These are phyloP conservation scores for Plenodomus biglobosus DNA, from an alignment of 2,329 filamentous ascomycete genomes.

Conservation along the genomic window DNA sequence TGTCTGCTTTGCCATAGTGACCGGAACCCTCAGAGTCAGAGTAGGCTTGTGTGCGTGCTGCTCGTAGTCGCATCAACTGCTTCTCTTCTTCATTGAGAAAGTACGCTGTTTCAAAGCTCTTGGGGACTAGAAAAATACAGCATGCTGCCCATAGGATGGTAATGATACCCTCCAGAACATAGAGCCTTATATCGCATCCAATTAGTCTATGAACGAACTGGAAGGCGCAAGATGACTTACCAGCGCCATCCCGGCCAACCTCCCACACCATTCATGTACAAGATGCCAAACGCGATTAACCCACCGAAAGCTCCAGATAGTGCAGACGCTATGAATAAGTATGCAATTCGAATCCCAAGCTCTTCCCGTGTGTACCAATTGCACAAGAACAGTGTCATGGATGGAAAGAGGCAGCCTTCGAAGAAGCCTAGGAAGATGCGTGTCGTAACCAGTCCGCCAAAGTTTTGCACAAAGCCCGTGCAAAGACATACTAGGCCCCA, in stretches of 20 bases:
- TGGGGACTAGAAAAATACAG: conserved; percentile 37
- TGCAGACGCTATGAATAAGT: conserved; percentile 33
- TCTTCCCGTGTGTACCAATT: conserved; percentile 39
- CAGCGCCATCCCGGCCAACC: conserved; percentile 33
- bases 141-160: conserved; percentile 32
- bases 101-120: conserved; percentile 37
- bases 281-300: conserved; percentile 31
- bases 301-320: conserved; percentile 34
- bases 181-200: conserved; percentile 33
- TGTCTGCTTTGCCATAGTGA: conserved; percentile 33
- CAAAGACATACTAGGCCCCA: conserved; percentile 50
- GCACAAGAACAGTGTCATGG: conserved; percentile 34
- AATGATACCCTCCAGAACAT: conserved; percentile 37
- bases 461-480: conserved; percentile 25
- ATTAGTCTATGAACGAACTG: too few relatives aligned
- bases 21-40: conserved; percentile 32
- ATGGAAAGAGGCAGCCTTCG: conserved; percentile 37
- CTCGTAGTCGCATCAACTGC: conserved; percentile 31
- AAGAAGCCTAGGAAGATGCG: conserved; percentile 35
- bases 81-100: conserved; percentile 37
- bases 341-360: conserved; percentile 31
- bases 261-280: conserved; percentile 32
- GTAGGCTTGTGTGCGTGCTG: conserved; percentile 36
- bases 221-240: conserved; percentile 13
- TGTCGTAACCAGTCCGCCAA: conserved; percentile 22